Evolutionary conservation across 2,329 filamentous ascomycete genomes (phyloP), one percentile per base, ranked within the genome.

Genomic region (Claviceps citrina): DNA sequence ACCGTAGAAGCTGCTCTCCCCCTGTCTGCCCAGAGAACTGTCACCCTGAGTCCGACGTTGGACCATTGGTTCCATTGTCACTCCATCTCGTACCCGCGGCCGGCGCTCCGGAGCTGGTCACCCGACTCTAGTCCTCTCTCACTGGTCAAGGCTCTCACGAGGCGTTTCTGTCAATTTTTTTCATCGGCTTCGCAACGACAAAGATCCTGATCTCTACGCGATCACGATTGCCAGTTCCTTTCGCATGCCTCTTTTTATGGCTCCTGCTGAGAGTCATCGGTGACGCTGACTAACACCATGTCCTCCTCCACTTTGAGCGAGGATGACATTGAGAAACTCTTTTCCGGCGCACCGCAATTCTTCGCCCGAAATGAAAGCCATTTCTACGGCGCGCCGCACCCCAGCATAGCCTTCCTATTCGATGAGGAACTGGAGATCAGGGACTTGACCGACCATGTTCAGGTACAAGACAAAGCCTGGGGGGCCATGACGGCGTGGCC

Each of bases 291-390:
- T 54, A 77, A 74, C 59, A 78, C 78, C 13, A 44, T 44, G 67
- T 64, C 73, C 38, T 64, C 73, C 38, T 64, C 72, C 33, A 68
- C 68, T 36, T 62, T 81, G 43, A 68, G 60, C 49, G 67, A 73
- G 34, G 61, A 65, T 31, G 75, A 81, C 47, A 62, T 84, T 38
- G 74, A 78, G 59, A 74, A 76, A 56, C 68, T 84, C 51, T 84
- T 84, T 63, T 81, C 78, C 20, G 79, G 80, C n/a, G 80, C 80
- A 32, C 80, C 80, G 46, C 78, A 82, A 54, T 84, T 79, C 62
- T 77, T 76, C 55, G 69, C 73, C 47, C 68, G 72, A 39, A 70
- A 67, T 43, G 69, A 75, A 49, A 70, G 71, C 30, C 71, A 76
- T 54, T 71, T 66, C 53, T 69, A 67, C 43, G 73, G 68, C 38